These are phyloP conservation scores for Sambucus nigra DNA, from an alignment of 129 eudicot species.

Conservation along the genomic window DNA sequence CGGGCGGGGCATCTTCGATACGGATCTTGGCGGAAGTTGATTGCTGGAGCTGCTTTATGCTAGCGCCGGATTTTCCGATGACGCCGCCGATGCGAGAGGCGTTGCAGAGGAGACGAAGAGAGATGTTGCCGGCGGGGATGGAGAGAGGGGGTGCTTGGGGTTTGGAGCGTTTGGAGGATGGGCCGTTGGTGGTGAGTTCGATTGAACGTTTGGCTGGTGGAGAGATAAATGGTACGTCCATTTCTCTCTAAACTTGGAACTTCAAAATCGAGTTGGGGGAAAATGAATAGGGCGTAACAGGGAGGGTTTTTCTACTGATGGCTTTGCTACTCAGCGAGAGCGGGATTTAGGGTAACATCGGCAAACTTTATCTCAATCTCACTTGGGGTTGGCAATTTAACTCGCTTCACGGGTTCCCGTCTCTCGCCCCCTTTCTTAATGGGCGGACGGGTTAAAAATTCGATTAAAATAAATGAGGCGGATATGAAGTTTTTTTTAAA, in stretches of 20 bases:
- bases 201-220: conserved; percentile 9
- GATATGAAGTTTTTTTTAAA: too few species aligned
- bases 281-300: too few species aligned
- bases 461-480: too few species aligned
- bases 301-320: too few species aligned
- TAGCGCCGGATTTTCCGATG: conserved; percentile 64
- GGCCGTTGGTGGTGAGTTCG: conserved; percentile 19
- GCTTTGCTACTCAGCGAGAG: too few species aligned
- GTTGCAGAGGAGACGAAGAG: conserved; percentile 61
- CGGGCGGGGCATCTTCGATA: conserved; percentile 35
- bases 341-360: too few species aligned
- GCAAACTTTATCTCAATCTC: too few species aligned
- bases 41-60: conserved; percentile 43
- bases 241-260: background rate
- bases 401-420: too few species aligned
- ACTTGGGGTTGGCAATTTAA: too few species aligned
- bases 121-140: conserved; percentile 29
- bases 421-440: too few species aligned
- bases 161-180: conserved; percentile 16
- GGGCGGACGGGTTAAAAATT: too few species aligned
- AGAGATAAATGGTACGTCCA: background rate
- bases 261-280: too few species aligned
- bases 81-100: conserved; percentile 59
- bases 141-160: conserved; percentile 22
- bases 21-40: conserved; percentile 48